These are phyloP conservation scores for Starmerella floricola DNA, from an alignment of 805 yeast species.

Conservation along the genomic window DNA sequence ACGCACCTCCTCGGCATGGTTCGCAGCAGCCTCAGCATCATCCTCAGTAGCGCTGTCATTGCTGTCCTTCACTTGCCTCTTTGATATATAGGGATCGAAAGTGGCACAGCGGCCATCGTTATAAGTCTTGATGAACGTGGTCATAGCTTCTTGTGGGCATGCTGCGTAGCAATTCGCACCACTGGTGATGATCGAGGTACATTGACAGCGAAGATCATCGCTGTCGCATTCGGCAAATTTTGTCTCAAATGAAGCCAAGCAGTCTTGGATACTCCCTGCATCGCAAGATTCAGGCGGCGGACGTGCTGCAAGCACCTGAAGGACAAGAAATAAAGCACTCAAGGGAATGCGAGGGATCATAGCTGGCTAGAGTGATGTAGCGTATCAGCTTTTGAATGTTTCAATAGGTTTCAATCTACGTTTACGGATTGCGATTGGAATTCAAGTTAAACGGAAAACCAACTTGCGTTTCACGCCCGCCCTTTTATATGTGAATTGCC, in stretches of 20 bases:
- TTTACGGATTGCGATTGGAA: too few relatives aligned
- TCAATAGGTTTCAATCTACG: background rate
- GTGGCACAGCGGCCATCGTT: conserved; percentile 15
- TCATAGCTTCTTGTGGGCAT: conserved; percentile 19
- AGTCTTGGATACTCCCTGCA: conserved; percentile 12
- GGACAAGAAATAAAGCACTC: too few relatives aligned
- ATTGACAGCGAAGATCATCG: conserved; percentile 18
- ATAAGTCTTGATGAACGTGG: conserved; percentile 16
- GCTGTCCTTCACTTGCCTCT: too few relatives aligned
- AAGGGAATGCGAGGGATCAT: too few relatives aligned
- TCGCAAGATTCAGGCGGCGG: conserved; percentile 17
- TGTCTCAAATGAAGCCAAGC: conserved; percentile 14
- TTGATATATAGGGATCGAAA: conserved; percentile 16
- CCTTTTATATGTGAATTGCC: too few relatives aligned
- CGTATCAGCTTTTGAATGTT: background rate
- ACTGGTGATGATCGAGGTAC: conserved; percentile 10
- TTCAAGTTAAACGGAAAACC: too few relatives aligned
- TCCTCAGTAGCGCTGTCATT: too few relatives aligned
- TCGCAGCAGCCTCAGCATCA: background rate
- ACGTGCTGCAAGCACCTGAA: conserved; percentile 1
- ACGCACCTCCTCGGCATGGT: background rate
- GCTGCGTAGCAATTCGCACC: conserved; percentile 22
- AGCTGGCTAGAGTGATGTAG: background rate
- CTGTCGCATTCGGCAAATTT: conserved; percentile 15
- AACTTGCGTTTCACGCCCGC: too few relatives aligned